Conservation (phyloP, 2,329 filamentous ascomycete genomes). For the Venturia oleaginea region DNA sequence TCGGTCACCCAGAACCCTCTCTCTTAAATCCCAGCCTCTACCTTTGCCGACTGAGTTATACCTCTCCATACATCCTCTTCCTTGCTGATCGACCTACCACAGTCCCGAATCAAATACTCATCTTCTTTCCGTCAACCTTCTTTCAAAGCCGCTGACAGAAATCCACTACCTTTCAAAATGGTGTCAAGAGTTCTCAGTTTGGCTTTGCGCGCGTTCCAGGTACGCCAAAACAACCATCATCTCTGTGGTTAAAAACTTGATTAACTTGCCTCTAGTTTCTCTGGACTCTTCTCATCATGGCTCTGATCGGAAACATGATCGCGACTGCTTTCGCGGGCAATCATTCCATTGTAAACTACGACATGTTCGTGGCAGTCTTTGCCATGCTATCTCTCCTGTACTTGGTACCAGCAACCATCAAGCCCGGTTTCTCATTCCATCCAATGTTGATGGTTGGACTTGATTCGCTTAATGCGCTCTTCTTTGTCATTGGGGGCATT, state of each 20-base stretch:
- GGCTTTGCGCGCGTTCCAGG: conserved; percentile 35
- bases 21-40: neutral
- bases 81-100: neutral
- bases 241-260: neutral
- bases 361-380: conserved; percentile 61
- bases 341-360: conserved; percentile 48
- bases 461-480: conserved; percentile 53
- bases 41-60: neutral
- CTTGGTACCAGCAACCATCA: conserved; percentile 48
- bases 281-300: conserved; percentile 51
- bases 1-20: neutral
- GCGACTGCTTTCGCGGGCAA: conserved; percentile 40
- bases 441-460: conserved; percentile 46
- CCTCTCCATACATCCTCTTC: neutral
- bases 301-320: conserved; percentile 56
- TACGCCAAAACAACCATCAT: conserved; percentile 18
- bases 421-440: conserved; percentile 42
- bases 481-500: conserved; percentile 62
- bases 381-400: conserved; percentile 57
- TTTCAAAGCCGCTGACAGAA: neutral
- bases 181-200: conserved; percentile 23
- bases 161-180: neutral
- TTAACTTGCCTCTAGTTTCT: conserved; percentile 39
- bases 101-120: neutral
- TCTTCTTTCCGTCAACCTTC: neutral